Evolutionary conservation across 768 basidiomycete species (phyloP), one percentile per base, ranked within the genome.

Genomic region (Rhizopogon rudus): DNA sequence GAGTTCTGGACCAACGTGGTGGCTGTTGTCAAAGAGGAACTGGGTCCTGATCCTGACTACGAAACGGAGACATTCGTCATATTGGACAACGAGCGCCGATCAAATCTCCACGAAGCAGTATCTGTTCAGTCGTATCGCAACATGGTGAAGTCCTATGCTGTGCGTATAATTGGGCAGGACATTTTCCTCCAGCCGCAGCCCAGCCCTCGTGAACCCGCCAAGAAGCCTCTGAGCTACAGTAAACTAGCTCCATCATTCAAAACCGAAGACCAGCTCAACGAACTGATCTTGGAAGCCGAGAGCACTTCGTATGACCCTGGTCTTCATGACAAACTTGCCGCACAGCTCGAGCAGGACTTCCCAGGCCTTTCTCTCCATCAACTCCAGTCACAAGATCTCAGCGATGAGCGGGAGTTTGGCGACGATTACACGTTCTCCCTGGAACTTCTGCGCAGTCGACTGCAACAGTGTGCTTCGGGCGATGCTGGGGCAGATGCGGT

Each of bases 391-490:
- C 82, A 83, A 37, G 80, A 81, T n/a, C 80, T 86, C 1, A 54
- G 80, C 12, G 75, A 79, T 3, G 82, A 89, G 57, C 84, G 93
- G 43, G 83, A 87, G 40, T 90, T 87, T 58, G 94, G 95, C 1
- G 84, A 91, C 51, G 77, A 80, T 52, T 98, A 92, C 63, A 71
- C 83, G 6, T 96, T 93, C 68, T n/a, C n/a, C n/a, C n/a, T n/a
- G n/a, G n/a, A n/a, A n/a, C n/a, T n/a, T n/a, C n/a, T n/a, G n/a
- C n/a, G n/a, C n/a, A n/a, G n/a, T n/a, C n/a, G 20, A 20, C 20
- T 91, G 44, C 78, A 78, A 33, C 81, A 61, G 40, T 71, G 65
- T 28, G 52, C 56, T 41, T 50, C 60, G 4, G 60, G 68, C 2
- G 70, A 73, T 12, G 74, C 80, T 37, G 76, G 77, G 60, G 67